Evolutionary conservation across 2,329 filamentous ascomycete species (phyloP), one percentile per base, ranked within the genome.

Genomic region (Ascochyta pisi): DNA sequence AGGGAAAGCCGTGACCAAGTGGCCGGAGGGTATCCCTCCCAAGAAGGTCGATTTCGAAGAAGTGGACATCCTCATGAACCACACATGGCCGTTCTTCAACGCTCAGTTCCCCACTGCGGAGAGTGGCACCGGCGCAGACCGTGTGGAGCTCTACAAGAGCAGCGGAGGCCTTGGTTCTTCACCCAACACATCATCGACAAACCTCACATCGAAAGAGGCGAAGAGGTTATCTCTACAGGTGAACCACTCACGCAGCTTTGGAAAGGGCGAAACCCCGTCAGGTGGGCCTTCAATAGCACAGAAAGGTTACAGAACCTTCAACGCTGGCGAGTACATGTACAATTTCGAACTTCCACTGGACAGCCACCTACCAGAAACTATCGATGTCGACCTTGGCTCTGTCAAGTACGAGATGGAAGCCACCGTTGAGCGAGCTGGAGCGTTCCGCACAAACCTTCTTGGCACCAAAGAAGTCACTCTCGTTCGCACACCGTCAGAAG

Each of bases 1-100:
- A 37, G 95, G 94, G 27, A 89, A 87, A 71, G 91, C 92, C 3
- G 86, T 89, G 61, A 98, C 95, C 1, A 92, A 96, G 71, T 99
- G 95, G 95, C 94, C 95, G 15, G 95, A 98, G 79, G 92, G 86
- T 84, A 95, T 98, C 27, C 94, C 95, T 3, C 92, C 93, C 0
- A 84, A 89, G 54, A 96, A 96, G 75, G 84, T 89, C 1, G 90
- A 96, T 37, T 87, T 91, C 49, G 89, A 86, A 67, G 92, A 98
- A 71, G 90, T 91, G 60, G 90, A 95, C 64, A 91, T 88, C 3
- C 83, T 98, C 57, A 89, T 96, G 76, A 94, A 90, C 37, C 93
- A 97, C 69, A 94, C 87, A 16, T 87, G 92, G 77, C 94, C 89
- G 0, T 98, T 98, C 73, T 99, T 97, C 81, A 96, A 97, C 68